Base-by-base conservation (phyloP, 2,329 filamentous ascomycete genomes). In the Neospermospora avenae region DNA sequence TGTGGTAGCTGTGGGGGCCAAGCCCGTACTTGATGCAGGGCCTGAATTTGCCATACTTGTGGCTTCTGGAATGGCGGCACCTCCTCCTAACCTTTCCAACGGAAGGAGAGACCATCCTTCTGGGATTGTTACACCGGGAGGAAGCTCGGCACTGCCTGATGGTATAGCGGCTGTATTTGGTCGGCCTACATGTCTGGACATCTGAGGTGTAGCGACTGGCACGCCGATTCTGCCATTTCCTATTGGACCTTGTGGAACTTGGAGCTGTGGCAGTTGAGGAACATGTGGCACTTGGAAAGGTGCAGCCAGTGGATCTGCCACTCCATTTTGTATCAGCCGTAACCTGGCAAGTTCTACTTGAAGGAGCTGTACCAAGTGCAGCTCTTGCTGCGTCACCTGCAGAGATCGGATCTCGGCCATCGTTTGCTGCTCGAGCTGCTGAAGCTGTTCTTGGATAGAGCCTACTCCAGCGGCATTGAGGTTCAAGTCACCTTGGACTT, bases 301-400 rank as follows among this genome's bases (percentile, higher is more conserved):
- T 52, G 62, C 58, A 49, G 64, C 63, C 49, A 63, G 54, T 25
- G 65, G 60, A 53, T 69, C 68, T 39, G 37, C 28, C 44, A 49
- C 59, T 54, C 65, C 67, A 52, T 62, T 65, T 58, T 67, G 72
- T 64, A 61, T 71, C 24, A 59, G 58, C 53, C 88, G 85, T 57
- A 93, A 77, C 61, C 87, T 82, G 35, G 83, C 78, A 53, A 95
- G 73, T 71, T 95, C 90, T 20, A 77, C 75, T 62, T 89, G 82
- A 62, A 95, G 77, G 16, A 85, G 76, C 55, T 87, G 82, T n/a
- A 92, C 77, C n/a, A 84, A 76, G 51, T 85, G 81, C 4, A 93
- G 72, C 71, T 95, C 89, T 35, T 87, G 82, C 54, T 89, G 83
- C 16, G 85, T 84, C 35, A 82, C 70, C 48, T 86, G 83, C 18